Base-by-base conservation (phyloP, 164 flowering plant species). In the Macadamia tetraphylla region DNA sequence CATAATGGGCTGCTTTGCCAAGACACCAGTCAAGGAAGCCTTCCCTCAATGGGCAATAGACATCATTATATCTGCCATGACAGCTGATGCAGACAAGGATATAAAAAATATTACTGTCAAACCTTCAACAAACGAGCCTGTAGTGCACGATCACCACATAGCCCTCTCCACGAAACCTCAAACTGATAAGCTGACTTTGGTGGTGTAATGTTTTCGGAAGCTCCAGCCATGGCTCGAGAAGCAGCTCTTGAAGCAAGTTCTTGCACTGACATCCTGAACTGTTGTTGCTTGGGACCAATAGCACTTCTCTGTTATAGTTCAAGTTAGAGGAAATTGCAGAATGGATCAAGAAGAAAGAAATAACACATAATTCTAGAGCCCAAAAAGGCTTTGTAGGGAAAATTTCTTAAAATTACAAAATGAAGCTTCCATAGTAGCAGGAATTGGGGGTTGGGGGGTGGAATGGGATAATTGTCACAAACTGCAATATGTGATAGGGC, bases 211-310 rank as follows among this genome's bases (percentile, higher is more conserved):
- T 82, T 86, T 73, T 82, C 85, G 60, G 89, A 84, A 68, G 92
- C 88, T 76, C 86, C 88, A 67, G 80, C 76, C 78, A 66, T 79
- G 43, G 90, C 97, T 70, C 74, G 85, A 58, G 87, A 75, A 63
- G 94, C 91, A 66, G 96, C 99, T 68, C 90, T 87, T 67, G 89
- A 79, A 79, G 97, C 97, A 79, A 94, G 94, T 80, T 90, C 91
- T 78, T 84, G 88, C 17, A 94, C 83, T 40, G 95, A 84, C 62
- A 78, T 64, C 68, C 79, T 81, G 49, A 78, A 68, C 48, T 83
- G 82, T 65, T 83, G 82, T 65, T 70, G 81, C 79, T 84, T 81
- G 60, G 15, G 60, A n/a, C 74, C 64, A 18, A 65, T 62, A 56
- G 13, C 73, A 49, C 67, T 74, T 60, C 58, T 76, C 91, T 94